Conservation (phyloP, 2,329 filamentous ascomycete genomes). For the Arthrobotrys entomopaga region DNA sequence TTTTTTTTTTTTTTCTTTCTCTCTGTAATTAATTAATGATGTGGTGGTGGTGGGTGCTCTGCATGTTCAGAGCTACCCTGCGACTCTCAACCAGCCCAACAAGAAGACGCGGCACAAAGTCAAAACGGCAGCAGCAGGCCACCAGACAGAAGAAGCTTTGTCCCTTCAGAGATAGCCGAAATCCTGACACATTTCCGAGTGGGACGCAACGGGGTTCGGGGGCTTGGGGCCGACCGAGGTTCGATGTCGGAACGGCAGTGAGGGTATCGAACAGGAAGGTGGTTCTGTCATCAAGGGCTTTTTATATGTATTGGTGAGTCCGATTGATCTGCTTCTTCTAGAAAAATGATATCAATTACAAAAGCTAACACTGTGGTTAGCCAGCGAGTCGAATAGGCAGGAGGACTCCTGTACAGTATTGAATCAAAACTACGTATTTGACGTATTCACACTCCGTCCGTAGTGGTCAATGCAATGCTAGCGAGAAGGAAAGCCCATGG, state of each 20-base stretch:
- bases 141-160: constrained; percentile 30
- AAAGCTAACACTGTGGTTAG: constrained; percentile 32
- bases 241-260: constrained; percentile 50
- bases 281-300: constrained; percentile 40
- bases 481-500: not conserved
- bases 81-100: constrained; percentile 29
- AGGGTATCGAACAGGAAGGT: constrained; percentile 54
- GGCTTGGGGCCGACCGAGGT: constrained; percentile 48
- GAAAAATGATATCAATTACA: constrained; percentile 39
- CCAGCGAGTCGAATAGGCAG: constrained; percentile 39
- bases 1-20: constrained; percentile 1
- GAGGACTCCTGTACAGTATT: constrained; percentile 21
- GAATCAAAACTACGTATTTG: too few species aligned
- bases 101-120: constrained; percentile 39
- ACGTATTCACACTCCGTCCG: too few species aligned
- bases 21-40: too few species aligned
- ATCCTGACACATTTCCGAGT: constrained; percentile 31
- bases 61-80: constrained; percentile 11
- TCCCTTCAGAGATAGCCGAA: constrained; percentile 51
- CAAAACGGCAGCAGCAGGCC: constrained; percentile 50
- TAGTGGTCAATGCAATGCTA: not conserved
- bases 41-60: too few species aligned
- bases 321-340: constrained; percentile 43
- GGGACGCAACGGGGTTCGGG: constrained; percentile 37
- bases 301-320: not conserved